A percentile compares a stretch with the other conserved stretches of the same genome.
Conservation (phyloP, 75 land plant species). For the Cryptomeria japonica region DNA sequence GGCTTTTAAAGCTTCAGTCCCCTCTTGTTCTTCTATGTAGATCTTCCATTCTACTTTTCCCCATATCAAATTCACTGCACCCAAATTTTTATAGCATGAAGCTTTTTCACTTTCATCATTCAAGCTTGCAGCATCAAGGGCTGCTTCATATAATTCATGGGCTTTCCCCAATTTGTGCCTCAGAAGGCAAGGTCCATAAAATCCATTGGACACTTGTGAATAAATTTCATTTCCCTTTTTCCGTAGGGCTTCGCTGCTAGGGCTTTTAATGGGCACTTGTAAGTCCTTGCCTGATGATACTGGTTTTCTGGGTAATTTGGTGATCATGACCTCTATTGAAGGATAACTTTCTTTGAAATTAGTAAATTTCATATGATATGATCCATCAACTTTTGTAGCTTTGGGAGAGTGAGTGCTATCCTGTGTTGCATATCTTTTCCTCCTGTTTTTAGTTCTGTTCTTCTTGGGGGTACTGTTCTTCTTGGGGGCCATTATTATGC, state of each 20-base stretch:
- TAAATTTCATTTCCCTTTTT: constrained; percentile 1
- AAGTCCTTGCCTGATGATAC: background rate
- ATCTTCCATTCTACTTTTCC: background rate
- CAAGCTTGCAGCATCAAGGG: background rate
- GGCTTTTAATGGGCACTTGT: background rate
- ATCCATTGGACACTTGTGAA: background rate
- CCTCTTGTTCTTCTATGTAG: background rate
- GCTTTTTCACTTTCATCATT: background rate
- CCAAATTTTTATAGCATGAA: background rate
- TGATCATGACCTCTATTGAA: background rate
- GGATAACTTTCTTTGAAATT: background rate
- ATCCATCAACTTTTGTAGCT: background rate
- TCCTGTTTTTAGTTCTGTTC: background rate
- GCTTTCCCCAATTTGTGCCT: background rate
- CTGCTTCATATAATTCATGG: background rate
- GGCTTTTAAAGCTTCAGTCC: background rate
- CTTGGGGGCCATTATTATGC: background rate
- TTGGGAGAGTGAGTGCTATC: background rate
- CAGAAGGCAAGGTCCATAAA: background rate
- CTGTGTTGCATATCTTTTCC: background rate
- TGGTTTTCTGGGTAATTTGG: background rate
- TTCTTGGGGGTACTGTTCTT: background rate
- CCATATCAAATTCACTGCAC: background rate
- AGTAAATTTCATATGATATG: background rate
- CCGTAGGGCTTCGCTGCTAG: background rate